Evolutionary conservation across 768 basidiomycete species (phyloP).

Genomic region (Hypholoma sublateritium): DNA sequence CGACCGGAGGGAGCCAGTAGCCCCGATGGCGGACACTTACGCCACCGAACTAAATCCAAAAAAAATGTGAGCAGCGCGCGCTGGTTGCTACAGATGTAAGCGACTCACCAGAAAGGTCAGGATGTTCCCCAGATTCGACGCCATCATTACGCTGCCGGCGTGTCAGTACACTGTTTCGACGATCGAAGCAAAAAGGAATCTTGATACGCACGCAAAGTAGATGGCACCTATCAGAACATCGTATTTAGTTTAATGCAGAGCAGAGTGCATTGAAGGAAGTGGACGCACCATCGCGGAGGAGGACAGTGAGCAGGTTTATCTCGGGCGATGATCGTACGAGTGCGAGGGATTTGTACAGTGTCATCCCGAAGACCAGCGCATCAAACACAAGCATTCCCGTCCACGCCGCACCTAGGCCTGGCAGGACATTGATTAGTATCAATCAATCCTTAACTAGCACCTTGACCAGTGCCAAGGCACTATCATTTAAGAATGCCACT

Average conservation of each 20-base stretch:
- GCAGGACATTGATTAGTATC: not conserved
- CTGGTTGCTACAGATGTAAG: not conserved
- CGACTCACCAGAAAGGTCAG: slow-evolving; percentile 34
- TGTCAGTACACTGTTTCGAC: not conserved
- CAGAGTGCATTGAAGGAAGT: not conserved
- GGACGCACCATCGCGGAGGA: slow-evolving; percentile 39
- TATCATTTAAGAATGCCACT: not conserved
- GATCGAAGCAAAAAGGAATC: not conserved
- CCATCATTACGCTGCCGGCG: slow-evolving; percentile 32
- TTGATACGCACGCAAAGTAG: slow-evolving; percentile 34
- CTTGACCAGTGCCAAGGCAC: too few relatives aligned
- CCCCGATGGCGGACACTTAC: slow-evolving; percentile 22
- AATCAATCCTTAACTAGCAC: not conserved
- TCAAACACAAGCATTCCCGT: slow-evolving; percentile 41
- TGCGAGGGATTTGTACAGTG: slow-evolving; percentile 36
- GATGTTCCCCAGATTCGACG: slow-evolving; percentile 36
- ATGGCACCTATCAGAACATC: slow-evolving; percentile 28
- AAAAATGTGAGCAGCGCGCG: not conserved
- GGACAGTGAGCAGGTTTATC: slow-evolving; percentile 27
- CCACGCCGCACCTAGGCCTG: slow-evolving; percentile 36
- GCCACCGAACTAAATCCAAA: slow-evolving; percentile 25
- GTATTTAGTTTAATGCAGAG: not conserved
- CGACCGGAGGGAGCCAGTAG: not conserved
- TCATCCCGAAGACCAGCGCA: slow-evolving; percentile 37
- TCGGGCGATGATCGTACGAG: slow-evolving; percentile 19